Base-by-base conservation (phyloP, 192 early-diverging fungal species). In the Umbelopsis ramanniana region DNA sequence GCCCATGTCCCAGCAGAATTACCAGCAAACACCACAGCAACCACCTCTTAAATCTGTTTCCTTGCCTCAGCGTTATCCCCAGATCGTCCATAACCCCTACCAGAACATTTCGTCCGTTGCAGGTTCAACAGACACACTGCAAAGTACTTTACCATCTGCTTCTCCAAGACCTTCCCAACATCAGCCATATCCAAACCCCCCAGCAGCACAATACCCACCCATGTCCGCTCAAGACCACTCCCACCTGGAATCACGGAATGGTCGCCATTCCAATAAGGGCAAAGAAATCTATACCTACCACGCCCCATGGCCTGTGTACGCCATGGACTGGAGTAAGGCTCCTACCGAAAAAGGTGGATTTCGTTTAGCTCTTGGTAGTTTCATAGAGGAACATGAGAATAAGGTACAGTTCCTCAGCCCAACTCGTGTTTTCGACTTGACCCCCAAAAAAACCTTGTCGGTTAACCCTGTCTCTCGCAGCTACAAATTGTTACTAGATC, bases 271-370 rank as follows among this genome's bases (percentile, higher is more conserved):
- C 17, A 55, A 53, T n/a, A 24, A 40, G 2, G 69, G 79, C 43
- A 94, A 94, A 68, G 92, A 95, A 74, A 90, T 92, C 46, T 91
- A 91, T 76, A 89, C 91, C 67, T 94, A 94, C 80, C 84, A 85
- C 66, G 92, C 96, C 4, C 86, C 90, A 29, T 95, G 91, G 87
- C 89, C 91, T 1, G 88, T 97, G 8, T 98, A 97, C 79, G 94
- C 89, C 2, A 86, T 97, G 46, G 89, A 93, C 72, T 98, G 97
- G 97, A 91, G 81, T 22, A 89, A 92, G 68, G 82, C 83, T 52
- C 88, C 85, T 9, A 85, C 82, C 1, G 86, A 88, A 50, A 81
- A 86, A 52, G 80, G 82, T 71, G 77, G 90, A 54, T 96, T 96
- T 75, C 84, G 95, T 63, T 82, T 98, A 53, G 95, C 93, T 3